phyloP scores from a whole-genome alignment of 2,329 filamentous ascomycete genomes.

The Verticillium zaregamsianum region DNA sequence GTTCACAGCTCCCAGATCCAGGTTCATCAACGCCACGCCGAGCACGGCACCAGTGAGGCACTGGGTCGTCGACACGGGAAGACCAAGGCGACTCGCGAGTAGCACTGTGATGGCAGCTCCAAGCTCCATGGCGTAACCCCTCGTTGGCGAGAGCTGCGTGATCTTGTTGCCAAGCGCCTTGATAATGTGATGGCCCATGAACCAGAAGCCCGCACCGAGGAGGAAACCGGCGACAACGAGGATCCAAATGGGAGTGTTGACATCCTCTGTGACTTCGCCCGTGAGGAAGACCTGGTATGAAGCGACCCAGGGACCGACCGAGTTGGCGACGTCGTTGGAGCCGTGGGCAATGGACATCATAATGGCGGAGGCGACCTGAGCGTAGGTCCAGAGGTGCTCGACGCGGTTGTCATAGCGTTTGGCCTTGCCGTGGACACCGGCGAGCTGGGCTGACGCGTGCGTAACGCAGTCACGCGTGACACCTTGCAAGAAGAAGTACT shows the following conservation, averaged over 20 bases:
- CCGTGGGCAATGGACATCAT: conserved; percentile 39
- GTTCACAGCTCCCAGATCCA: conserved; percentile 18
- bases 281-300: conserved; percentile 29
- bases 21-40: conserved; percentile 20
- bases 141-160: conserved; percentile 31
- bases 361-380: conserved; percentile 33
- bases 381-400: conserved; percentile 43
- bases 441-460: conserved; percentile 21
- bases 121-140: conserved; percentile 32
- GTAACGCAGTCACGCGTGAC: conserved; percentile 16
- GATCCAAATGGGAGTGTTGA: conserved; percentile 33
- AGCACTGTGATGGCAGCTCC: conserved; percentile 31
- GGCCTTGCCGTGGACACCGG: conserved; percentile 22
- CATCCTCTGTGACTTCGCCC: conserved; percentile 22
- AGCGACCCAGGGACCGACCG: conserved; percentile 33
- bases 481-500: conserved; percentile 17
- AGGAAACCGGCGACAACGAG: conserved; percentile 29
- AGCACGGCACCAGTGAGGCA: conserved; percentile 19
- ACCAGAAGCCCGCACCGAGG: conserved; percentile 34
- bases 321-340: conserved; percentile 38
- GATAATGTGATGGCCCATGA: conserved; percentile 35
- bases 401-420: conserved; percentile 38
- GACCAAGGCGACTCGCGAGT: conserved; percentile 15
- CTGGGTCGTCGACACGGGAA: conserved; percentile 22
- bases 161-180: conserved; percentile 34